Evolutionary conservation across 2,329 filamentous ascomycete species (phyloP), one percentile per base, ranked within the genome.

Genomic region (Fusarium sp.): DNA sequence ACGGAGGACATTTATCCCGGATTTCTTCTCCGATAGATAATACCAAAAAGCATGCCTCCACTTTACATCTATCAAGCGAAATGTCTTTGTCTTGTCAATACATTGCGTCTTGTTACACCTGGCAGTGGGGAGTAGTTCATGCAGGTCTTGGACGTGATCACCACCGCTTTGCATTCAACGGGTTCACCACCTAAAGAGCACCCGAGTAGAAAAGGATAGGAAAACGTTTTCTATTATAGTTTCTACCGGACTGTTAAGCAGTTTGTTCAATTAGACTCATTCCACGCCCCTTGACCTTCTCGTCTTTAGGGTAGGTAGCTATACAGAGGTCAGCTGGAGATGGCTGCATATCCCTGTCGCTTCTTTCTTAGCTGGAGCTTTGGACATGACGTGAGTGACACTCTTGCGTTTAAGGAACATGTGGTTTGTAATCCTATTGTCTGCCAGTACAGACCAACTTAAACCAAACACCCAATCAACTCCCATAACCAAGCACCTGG

Each of bases 1-100:
- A 4, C 20, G 0, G 70, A 72, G 0, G 6, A 18, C 1, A 33
- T 72, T 0, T 72, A 60, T 6, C 69, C 69, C 0, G 69, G 70
- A 0, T 72, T 72, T 3, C 57, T 72, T 3, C 16, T 72, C 1
- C 54, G 70, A 16, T 46, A 44, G 38, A 40, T 16, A 29, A 29
- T 10, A 29, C 8, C 9, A 29, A 29, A 10, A 29, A 29, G 27
- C 27, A 29, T 29, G 27, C 10, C 1, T 29, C 9, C 9, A 29
- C 10, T 29, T 29, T 29, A 29, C 27, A 10, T 29, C 10, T 29
- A 29, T 29, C 27, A 29, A 29, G 27, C 9, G 27, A 10, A 3
- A 29, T 29, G 4, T 2, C 5, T 40, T 11, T 18, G n/a, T 4
- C 2, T 16, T 10, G 6, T 44, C 2, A 44, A 9, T 8, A 44